A percentile compares a stretch with the other conserved stretches of the same genome.
Conservation (phyloP, 2,329 filamentous ascomycete species). For the Dactylellina drechsleri region DNA sequence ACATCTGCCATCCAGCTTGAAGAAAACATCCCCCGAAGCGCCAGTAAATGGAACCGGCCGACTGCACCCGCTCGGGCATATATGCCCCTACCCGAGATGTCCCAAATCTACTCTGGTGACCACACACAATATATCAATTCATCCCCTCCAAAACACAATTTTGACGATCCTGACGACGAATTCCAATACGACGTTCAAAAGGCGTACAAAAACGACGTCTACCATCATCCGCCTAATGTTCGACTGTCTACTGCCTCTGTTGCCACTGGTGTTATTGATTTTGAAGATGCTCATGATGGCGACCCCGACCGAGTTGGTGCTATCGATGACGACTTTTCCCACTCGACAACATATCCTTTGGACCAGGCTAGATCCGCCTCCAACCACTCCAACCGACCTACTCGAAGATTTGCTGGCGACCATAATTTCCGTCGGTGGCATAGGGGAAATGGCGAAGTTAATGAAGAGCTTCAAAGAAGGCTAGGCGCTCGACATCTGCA, state of each 20-base stretch:
- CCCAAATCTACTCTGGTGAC: conserved; percentile 48
- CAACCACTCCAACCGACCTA: conserved; percentile 49
- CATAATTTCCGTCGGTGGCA: conserved; percentile 52
- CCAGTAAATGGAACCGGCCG: conserved; percentile 42
- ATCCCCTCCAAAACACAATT: conserved; percentile 49
- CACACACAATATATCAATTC: conserved; percentile 51
- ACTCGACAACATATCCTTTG: conserved; percentile 50
- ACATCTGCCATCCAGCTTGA: conserved; percentile 48
- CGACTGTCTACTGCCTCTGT: conserved; percentile 52
- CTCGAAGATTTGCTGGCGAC: conserved; percentile 35
- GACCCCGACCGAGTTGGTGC: conserved; percentile 54
- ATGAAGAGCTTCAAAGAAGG: conserved; percentile 49
- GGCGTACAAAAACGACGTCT: conserved; percentile 49
- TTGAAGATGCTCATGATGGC: conserved; percentile 52
- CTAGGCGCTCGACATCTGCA: conserved; percentile 62
- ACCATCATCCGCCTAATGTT: conserved; percentile 46
- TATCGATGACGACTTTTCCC: conserved; percentile 53
- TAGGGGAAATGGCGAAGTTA: conserved; percentile 32
- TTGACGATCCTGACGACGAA: conserved; percentile 49
- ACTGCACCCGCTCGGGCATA: conserved; percentile 37
- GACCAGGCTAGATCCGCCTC: conserved; percentile 50
- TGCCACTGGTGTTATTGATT: conserved; percentile 54
- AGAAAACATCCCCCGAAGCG: conserved; percentile 21
- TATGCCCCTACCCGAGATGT: conserved; percentile 47
- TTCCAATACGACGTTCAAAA: conserved; percentile 51